Evolutionary conservation across 208 protist species (phyloP).

Genomic region (Wallacemonas sp.): DNA sequence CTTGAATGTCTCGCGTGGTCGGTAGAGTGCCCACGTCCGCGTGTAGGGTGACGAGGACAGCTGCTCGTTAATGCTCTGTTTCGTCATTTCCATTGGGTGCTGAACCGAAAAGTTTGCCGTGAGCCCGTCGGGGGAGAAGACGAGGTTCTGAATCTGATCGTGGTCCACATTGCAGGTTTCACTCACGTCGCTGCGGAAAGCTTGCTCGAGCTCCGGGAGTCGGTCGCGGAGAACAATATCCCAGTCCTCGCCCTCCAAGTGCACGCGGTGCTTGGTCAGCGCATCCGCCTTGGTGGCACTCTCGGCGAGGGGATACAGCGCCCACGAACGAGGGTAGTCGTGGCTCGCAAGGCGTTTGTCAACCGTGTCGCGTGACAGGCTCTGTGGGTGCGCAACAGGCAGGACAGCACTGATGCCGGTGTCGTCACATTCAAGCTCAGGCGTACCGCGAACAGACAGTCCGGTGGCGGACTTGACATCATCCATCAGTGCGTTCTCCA

Average conservation of each 20-base stretch:
- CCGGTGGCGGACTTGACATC: conserved; percentile 22
- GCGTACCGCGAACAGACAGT: conserved; percentile 1
- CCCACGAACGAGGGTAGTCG: conserved; percentile 13
- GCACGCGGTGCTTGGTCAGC: conserved; percentile 39
- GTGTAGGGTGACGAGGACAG: conserved; percentile 16
- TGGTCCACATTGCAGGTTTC: conserved; percentile 11
- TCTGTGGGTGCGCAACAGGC: conserved; percentile 11
- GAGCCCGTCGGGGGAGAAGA: conserved; percentile 27
- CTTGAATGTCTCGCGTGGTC: too few relatives aligned
- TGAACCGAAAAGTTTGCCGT: conserved; percentile 26
- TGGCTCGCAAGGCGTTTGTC: conserved; percentile 11
- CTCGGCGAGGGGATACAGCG: not conserved
- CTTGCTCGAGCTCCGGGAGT: conserved; percentile 20
- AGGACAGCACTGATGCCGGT: conserved; percentile 3
- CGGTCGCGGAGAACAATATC: conserved; percentile 25
- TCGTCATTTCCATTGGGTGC: conserved; percentile 12
- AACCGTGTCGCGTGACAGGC: conserved; percentile 6
- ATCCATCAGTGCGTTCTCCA: conserved; percentile 16
- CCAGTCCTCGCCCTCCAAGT: conserved; percentile 49
- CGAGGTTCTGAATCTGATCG: conserved; percentile 13
- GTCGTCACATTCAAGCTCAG: conserved; percentile 12
- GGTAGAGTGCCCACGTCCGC: conserved; percentile 38
- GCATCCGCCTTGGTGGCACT: not conserved
- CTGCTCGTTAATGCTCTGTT: conserved; percentile 10
- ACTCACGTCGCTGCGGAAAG: conserved; percentile 37